Evolutionary conservation across 2,329 filamentous ascomycete species (phyloP), one percentile per base, ranked within the genome.

Genomic region (Arthrobotrys sinensis): DNA sequence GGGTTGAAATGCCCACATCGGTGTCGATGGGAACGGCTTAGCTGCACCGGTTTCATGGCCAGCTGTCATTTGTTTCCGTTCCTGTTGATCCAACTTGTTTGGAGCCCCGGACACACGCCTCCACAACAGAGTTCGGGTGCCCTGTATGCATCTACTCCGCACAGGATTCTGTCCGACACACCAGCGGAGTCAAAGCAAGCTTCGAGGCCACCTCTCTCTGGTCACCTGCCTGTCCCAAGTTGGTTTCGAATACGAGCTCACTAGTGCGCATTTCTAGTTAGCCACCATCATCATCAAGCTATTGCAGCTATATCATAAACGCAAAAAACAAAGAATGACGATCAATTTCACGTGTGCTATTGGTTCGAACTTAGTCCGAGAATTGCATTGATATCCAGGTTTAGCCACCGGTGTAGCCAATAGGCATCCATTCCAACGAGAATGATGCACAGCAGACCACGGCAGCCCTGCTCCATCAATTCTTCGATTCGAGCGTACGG

Each of bases 401-500:
- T 69, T 68, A 46, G 10, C 57, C 57, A 63, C 57, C 38, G 38
- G 40, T 24, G 66, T 21, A 53, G 24, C 73, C 73, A 77, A 77
- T 77, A 77, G 73, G 73, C 73, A 70, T 46, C 60, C 66, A 66
- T 71, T 63, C 73, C 73, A 70, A 65, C 10, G 38, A 28, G 21
- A 62, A 50, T 57, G 60, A 77, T 77, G 73, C 73, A 71, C 63
- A 70, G 64, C 43, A 71, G 66, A 53, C 60, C 46, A 60, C 45
- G 43, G 60, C 57, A 77, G 73, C 73, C 73, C 64, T 70, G 60
- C 36, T 71, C 3, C n/a, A 71, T 46, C 34, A 50, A 52, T 53
- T 55, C 48, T 40, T 71, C 65, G 66, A 77, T 77, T 77, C 66
- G 50, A 77, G 52, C 24, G 40, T 57, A 71, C 73, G 73, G 73